phyloP scores from a whole-genome alignment of 1,139 yeast genomes.

The Blastobotrys buckinghamii region DNA sequence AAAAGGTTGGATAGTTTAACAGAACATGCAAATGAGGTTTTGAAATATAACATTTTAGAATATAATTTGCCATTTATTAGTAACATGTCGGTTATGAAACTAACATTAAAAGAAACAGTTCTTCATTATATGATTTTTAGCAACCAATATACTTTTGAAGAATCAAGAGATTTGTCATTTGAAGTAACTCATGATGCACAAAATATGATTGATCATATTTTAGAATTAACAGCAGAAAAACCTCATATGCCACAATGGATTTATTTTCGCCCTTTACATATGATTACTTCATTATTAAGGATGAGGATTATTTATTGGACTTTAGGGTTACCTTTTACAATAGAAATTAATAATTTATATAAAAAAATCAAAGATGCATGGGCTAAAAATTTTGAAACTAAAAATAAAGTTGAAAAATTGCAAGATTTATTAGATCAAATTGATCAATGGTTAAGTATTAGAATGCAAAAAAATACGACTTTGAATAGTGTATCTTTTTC shows the following conservation, averaged over 20 bases:
- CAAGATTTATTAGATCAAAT: not conserved
- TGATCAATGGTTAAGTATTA: constrained; percentile 5
- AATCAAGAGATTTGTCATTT: not conserved
- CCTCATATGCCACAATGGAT: constrained; percentile 10
- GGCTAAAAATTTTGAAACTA: not conserved
- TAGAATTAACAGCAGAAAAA: not conserved
- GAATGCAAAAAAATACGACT: not conserved
- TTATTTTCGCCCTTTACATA: constrained; percentile 5
- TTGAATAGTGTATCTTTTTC: not conserved
- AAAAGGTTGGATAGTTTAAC: not conserved
- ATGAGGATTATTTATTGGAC: constrained; percentile 8
- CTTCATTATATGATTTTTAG: constrained; percentile 3
- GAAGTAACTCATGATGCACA: constrained; percentile 1
- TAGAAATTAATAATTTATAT: constrained; percentile 2
- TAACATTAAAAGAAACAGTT: constrained; percentile 1
- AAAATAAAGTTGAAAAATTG: not conserved
- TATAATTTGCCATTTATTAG: not conserved
- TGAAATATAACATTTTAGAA: not conserved
- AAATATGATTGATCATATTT: not conserved
- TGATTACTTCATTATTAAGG: constrained; percentile 4
- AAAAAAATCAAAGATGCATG: constrained; percentile 5
- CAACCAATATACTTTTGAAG: not conserved
- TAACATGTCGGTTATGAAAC: not conserved
- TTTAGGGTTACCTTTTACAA: not conserved
- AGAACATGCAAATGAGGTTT: not conserved